A percentile compares a stretch with the other conserved stretches of the same genome.
phyloP scores from a whole-genome alignment of 2,329 filamentous ascomycete genomes.

The Xylariales sp. region DNA sequence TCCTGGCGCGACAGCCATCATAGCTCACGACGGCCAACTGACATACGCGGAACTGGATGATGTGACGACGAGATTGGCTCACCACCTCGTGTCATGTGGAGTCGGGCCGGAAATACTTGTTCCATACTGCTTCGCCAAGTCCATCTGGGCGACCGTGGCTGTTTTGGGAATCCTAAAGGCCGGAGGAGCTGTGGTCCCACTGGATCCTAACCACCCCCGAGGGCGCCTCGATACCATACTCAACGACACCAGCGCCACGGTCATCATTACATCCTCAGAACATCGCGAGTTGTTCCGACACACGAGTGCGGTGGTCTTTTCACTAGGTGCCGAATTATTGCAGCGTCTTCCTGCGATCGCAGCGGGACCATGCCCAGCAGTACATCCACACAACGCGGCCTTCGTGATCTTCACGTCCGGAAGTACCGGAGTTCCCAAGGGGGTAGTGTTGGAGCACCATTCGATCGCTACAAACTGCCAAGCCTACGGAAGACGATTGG shows the following conservation, averaged over 20 bases:
- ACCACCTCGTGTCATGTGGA: conserved; percentile 24
- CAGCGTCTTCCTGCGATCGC: neutral
- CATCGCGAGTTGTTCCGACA: conserved; percentile 10
- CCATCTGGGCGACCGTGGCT: conserved; percentile 29
- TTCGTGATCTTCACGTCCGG: conserved; percentile 18
- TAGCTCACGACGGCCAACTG: conserved; percentile 6
- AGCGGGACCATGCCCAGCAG: neutral
- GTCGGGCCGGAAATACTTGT: conserved; percentile 28
- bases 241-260: conserved; percentile 11
- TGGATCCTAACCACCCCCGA: conserved; percentile 32
- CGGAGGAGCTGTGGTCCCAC: conserved; percentile 30
- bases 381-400: conserved; percentile 12
- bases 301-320: conserved; percentile 8
- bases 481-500: conserved; percentile 9
- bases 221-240: conserved; percentile 18
- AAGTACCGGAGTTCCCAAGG: conserved; percentile 17
- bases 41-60: conserved; percentile 12
- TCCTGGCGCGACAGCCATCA: conserved; percentile 2
- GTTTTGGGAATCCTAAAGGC: conserved; percentile 30
- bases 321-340: conserved; percentile 8
- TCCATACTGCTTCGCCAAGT: conserved; percentile 30
- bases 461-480: conserved; percentile 8
- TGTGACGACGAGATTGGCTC: conserved; percentile 19
- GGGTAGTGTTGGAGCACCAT: conserved; percentile 14
- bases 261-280: conserved; percentile 13